Evolutionary conservation across 2,329 filamentous ascomycete genomes (phyloP).

Genomic region (Trichoderma cornu-damae): DNA sequence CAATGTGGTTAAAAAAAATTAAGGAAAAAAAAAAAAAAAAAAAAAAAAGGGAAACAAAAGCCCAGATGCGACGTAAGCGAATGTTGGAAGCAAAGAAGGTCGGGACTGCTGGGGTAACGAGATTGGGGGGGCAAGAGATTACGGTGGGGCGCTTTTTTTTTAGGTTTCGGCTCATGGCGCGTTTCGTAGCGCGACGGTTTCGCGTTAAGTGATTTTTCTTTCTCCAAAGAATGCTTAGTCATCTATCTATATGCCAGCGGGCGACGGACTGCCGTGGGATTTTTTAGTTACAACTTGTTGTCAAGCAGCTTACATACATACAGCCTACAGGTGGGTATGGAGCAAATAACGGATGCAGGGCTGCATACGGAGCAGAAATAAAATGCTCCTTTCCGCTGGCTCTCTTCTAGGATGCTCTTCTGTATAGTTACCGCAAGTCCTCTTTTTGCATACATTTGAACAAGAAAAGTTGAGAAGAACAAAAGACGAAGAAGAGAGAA

Average conservation of each 20-base stretch:
- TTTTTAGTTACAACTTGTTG: no score
- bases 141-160: slow-evolving; percentile 16
- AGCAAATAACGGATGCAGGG: no score
- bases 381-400: no score
- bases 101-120: slow-evolving; percentile 18
- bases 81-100: slow-evolving; percentile 1
- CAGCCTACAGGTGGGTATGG: no score
- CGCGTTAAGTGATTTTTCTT: slow-evolving; percentile 28
- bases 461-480: no score
- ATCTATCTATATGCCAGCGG: neutral
- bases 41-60: neutral
- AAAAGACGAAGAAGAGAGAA: no score
- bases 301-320: no score
- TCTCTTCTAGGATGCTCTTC: no score
- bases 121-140: slow-evolving; percentile 1
- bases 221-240: neutral
- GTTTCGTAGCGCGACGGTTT: slow-evolving; percentile 27
- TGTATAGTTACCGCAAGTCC: no score
- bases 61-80: neutral
- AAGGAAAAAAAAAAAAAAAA: neutral
- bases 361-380: no score
- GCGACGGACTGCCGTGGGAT: no score
- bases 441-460: neutral
- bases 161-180: slow-evolving; percentile 21
- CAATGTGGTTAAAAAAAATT: neutral